Percentiles rank a stretch among this genome's conserved stretches.
Conservation (phyloP, 2,329 filamentous ascomycete species). For the Pseudocercospora fijiensis region DNA sequence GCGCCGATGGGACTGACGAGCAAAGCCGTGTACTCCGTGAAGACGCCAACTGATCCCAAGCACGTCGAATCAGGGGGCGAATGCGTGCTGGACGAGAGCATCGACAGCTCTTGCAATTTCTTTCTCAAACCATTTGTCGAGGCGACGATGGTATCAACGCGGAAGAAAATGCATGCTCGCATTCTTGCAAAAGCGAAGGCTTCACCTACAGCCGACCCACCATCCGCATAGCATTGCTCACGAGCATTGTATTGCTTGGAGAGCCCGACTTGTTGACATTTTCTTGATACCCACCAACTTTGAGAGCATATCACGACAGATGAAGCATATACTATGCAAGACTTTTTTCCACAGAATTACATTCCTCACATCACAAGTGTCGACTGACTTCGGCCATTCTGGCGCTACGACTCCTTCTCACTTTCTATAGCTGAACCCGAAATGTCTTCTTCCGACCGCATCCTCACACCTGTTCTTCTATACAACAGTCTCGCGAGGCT, state of each 20-base stretch:
- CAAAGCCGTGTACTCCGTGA: background rate
- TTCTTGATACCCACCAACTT: background rate
- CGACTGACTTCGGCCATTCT: no score
- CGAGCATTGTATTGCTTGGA: background rate
- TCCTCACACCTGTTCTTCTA: background rate
- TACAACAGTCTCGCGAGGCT: background rate
- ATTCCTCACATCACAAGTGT: no score
- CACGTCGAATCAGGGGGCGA: background rate
- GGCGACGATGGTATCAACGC: background rate
- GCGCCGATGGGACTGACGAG: conserved; percentile 1
- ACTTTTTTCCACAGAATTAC: no score
- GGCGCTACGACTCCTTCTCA: no score
- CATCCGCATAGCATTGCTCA: background rate
- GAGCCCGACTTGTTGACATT: background rate
- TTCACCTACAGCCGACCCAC: background rate
- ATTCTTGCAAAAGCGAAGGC: conserved; percentile 7
- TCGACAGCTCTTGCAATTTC: conserved; percentile 7
- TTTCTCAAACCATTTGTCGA: conserved; percentile 5
- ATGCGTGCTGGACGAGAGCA: conserved; percentile 6
- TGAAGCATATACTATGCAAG: no score
- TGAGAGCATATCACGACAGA: background rate
- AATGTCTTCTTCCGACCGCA: background rate
- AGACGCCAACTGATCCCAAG: background rate
- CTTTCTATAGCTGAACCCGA: background rate
- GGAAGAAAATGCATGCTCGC: conserved; percentile 4